Base-by-base conservation (phyloP, 129 eudicot genomes). In the Ambrosia artemisiifolia region DNA sequence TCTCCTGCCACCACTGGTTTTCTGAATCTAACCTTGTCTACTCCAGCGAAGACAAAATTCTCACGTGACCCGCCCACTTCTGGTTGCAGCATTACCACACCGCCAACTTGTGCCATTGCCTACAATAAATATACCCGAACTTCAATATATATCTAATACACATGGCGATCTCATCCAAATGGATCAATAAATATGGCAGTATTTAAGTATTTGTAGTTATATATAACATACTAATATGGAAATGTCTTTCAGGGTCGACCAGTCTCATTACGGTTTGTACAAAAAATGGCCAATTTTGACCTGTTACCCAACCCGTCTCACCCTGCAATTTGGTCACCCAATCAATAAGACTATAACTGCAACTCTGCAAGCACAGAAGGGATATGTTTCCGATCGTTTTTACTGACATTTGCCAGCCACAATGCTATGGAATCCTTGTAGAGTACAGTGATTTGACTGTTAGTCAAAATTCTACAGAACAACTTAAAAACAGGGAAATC, bases 41-140 rank as follows among this genome's bases (percentile, higher is more conserved):
- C 82, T 69, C 98, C 98, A 61, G 97, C 98, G 73, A 94, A 94
- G 84, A 94, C 91, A 83, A 94, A 94, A 72, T 79, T 94, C 10
- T 90, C 91, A 20, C 89, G 87, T 3, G 96, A 88, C 8, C 97
- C 98, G 2, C 98, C 98, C 49, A 94, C 98, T 81, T 94, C 98
- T 13, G 98, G 98, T 79, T 81, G 88, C 81, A 94, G 84, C 98
- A 94, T 94, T 33, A 94, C 93, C 61, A 94, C n/a, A 44, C 98
- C 98, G 44, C 98, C 98, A 69, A 94, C 98, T 76, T 94, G 98
- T 54, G 98, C 98, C 98, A 94, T 83, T 77, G 98, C 98, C 98
- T 94, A 71, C 40, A 75, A 70, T 65, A 28, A 56, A 80, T 42
- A 69, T 19, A 65, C 34, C 46, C 35, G 65, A 46, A 28, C 13